Evolutionary conservation across 176 grass and related monocot genomes (phyloP).

Genomic region (Carex cristatella): DNA sequence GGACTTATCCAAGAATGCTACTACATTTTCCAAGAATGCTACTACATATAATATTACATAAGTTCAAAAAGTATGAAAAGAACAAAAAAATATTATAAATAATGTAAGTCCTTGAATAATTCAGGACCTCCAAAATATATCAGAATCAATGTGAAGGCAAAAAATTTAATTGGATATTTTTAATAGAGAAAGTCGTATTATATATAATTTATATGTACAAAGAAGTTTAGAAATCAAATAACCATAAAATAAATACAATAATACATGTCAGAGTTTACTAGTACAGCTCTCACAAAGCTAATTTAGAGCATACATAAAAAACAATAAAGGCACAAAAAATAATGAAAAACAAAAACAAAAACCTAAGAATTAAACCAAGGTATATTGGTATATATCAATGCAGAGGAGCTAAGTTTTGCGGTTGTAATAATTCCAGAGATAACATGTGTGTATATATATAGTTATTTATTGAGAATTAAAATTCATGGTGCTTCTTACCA

Average conservation of each 20-base stretch:
- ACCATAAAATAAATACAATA: neutral
- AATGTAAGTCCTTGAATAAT: neutral
- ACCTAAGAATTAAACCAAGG: neutral
- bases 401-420: neutral
- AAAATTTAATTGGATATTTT: neutral
- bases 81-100: neutral
- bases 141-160: neutral
- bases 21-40: neutral
- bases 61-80: neutral
- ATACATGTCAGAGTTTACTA: neutral
- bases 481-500: constrained; percentile 29
- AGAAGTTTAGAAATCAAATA: neutral
- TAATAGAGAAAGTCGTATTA: neutral
- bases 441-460: no score
- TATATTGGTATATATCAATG: neutral
- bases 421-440: neutral
- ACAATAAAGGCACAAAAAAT: neutral
- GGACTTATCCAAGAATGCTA: neutral
- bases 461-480: neutral
- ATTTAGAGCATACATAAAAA: neutral
- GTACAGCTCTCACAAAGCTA: neutral
- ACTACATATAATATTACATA: neutral
- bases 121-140: neutral
- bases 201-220: no score
- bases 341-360: neutral